phyloP scores from a whole-genome alignment of 164 flowering plant genomes.

The Sextonia rubra region DNA sequence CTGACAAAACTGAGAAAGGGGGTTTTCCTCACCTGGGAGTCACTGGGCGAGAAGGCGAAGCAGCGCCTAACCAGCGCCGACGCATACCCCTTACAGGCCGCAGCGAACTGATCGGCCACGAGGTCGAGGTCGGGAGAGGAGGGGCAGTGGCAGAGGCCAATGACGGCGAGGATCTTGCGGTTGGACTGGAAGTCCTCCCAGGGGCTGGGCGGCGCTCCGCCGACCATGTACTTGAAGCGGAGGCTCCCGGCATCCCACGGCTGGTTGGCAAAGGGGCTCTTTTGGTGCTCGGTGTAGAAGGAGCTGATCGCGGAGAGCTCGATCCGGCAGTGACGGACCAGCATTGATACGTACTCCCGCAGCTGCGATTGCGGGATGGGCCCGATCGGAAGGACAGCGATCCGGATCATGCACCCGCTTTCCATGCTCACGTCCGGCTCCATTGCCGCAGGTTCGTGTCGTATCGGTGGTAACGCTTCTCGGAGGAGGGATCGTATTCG shows the following conservation, averaged over 20 bases:
- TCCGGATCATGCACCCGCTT: conserved; percentile 74
- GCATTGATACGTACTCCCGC: conserved; percentile 71
- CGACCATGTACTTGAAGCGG: conserved; percentile 78
- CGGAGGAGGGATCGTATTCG: neutral
- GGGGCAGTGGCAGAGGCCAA: conserved; percentile 90
- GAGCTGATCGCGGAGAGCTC: conserved; percentile 82
- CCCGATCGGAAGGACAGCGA: conserved; percentile 93
- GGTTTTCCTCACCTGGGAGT: conserved; percentile 53
- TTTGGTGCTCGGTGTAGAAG: conserved; percentile 98
- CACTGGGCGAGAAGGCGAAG: conserved; percentile 85
- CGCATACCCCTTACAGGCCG: conserved; percentile 50
- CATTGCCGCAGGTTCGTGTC: conserved; percentile 30
- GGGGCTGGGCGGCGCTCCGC: conserved; percentile 75
- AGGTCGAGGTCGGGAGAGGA: conserved; percentile 73
- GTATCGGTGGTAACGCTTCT: neutral
- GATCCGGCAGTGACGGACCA: conserved; percentile 55
- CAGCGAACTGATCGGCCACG: conserved; percentile 43
- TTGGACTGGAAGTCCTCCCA: conserved; percentile 98
- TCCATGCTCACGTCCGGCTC: conserved; percentile 99
- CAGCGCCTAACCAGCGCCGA: conserved; percentile 77
- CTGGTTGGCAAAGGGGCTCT: conserved; percentile 88
- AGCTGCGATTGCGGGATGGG: conserved; percentile 50
- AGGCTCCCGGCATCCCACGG: conserved; percentile 90
- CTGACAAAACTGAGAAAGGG: no score
- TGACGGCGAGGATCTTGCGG: conserved; percentile 80